A percentile compares a stretch with the other conserved stretches of the same genome.
These are phyloP conservation scores for Cutaneotrichosporon daszewskae DNA, from an alignment of 1,284 basidiomycete species.

Conservation along the genomic window DNA sequence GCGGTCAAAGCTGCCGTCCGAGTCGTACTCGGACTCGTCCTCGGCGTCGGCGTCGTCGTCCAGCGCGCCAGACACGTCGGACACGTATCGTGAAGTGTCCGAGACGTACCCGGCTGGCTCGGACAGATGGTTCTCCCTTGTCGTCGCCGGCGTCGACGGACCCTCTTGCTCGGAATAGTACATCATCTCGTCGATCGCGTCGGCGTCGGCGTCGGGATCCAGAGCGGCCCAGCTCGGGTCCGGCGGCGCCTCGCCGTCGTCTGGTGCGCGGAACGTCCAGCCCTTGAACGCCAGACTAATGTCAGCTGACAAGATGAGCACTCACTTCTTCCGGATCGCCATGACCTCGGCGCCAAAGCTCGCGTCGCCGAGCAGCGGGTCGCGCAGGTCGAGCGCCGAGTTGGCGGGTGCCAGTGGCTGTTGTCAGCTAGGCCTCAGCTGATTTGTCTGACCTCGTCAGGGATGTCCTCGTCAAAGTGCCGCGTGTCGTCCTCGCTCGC, in stretches of 20 bases:
- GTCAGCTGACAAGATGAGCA: conserved; percentile 1
- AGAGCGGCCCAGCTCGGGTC: too few relatives aligned
- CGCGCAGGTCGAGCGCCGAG: conserved; percentile 73
- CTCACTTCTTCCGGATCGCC: conserved; percentile 73
- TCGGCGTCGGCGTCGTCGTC: not conserved
- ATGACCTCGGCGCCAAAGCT: conserved; percentile 78
- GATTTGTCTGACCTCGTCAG: conserved; percentile 53
- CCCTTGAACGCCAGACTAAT: conserved; percentile 39
- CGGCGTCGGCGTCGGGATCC: too few relatives aligned
- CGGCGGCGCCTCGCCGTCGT: too few relatives aligned
- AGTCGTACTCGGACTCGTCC: not conserved
- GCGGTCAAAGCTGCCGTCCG: not conserved
- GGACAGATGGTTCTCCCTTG: too few relatives aligned
- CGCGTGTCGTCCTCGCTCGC: conserved; percentile 71
- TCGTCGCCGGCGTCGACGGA: too few relatives aligned
- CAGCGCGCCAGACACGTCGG: not conserved
- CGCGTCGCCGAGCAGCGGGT: conserved; percentile 78
- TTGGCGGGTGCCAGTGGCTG: conserved; percentile 80
- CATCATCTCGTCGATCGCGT: too few relatives aligned
- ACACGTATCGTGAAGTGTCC: too few relatives aligned
- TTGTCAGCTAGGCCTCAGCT: conserved; percentile 37
- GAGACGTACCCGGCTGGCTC: too few relatives aligned
- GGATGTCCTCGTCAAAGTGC: conserved; percentile 90
- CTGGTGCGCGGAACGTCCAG: conserved; percentile 46
- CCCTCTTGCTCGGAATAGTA: too few relatives aligned